Evolutionary conservation across 2,329 filamentous ascomycete species (phyloP).

Genomic region (Trichophyton simii): DNA sequence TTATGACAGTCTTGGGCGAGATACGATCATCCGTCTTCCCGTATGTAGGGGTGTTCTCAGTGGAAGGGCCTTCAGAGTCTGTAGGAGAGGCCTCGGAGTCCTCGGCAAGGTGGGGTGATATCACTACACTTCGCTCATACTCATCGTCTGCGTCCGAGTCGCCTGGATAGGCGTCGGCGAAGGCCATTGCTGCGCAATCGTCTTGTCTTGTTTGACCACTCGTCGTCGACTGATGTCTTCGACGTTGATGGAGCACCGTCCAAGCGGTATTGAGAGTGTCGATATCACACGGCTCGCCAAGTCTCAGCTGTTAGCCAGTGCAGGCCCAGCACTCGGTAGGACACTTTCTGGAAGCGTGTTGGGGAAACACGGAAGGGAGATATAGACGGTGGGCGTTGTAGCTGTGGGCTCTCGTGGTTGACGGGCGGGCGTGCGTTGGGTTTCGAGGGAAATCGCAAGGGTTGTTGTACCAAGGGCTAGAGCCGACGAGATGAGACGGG

Average conservation of each 20-base stretch:
- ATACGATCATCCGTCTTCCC: conserved; percentile 41
- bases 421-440: background rate
- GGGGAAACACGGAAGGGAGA: background rate
- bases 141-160: conserved; percentile 56
- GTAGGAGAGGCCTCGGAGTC: conserved; percentile 47
- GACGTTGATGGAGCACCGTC: background rate
- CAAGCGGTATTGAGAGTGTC: background rate
- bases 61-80: conserved; percentile 46
- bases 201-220: background rate
- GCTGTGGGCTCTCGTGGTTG: background rate
- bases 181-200: conserved; percentile 1
- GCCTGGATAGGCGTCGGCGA: conserved; percentile 38
- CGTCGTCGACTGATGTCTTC: background rate
- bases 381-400: background rate
- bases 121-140: conserved; percentile 49
- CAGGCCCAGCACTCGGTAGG: background rate
- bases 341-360: background rate
- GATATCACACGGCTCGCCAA: background rate
- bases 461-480: background rate
- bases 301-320: background rate
- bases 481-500: background rate
- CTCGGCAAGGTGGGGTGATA: conserved; percentile 43
- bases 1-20: conserved; percentile 45
- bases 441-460: background rate
- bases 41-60: conserved; percentile 51